phyloP scores from a whole-genome alignment of 1,284 basidiomycete species.

The Trichosporon asahii region DNA sequence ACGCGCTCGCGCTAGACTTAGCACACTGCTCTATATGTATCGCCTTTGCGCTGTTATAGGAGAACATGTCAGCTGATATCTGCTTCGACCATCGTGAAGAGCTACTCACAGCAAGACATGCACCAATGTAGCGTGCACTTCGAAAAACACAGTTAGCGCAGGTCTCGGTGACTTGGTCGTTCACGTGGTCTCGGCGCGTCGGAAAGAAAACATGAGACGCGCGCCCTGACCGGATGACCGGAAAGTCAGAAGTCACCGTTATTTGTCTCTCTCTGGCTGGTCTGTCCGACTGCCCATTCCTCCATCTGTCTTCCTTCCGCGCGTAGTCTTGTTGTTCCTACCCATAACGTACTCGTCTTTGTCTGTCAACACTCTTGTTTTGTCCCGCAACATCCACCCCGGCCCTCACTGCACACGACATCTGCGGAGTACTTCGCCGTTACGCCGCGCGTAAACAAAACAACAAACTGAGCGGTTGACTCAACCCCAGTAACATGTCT shows the following conservation, averaged over 20 bases:
- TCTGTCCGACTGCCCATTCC: neutral
- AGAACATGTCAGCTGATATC: neutral
- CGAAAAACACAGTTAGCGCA: neutral
- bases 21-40: slow-evolving; percentile 11
- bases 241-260: slow-evolving; percentile 3
- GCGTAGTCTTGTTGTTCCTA: neutral
- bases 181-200: slow-evolving; percentile 2
- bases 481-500: slow-evolving; percentile 10
- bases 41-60: neutral
- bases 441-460: neutral
- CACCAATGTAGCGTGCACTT: too few relatives aligned
- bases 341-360: neutral
- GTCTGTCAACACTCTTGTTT: neutral
- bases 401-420: neutral
- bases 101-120: too few relatives aligned
- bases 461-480: neutral
- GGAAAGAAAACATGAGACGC: slow-evolving; percentile 3
- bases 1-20: slow-evolving; percentile 5
- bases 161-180: neutral
- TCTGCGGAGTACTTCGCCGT: neutral
- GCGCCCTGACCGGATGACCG: slow-evolving; percentile 4
- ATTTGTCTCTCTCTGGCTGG: neutral
- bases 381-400: neutral
- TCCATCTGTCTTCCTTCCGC: neutral
- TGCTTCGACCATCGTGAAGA: neutral